These are phyloP conservation scores for Pilaira anomala DNA, from an alignment of 192 early-diverging fungal genomes.

Conservation along the genomic window DNA sequence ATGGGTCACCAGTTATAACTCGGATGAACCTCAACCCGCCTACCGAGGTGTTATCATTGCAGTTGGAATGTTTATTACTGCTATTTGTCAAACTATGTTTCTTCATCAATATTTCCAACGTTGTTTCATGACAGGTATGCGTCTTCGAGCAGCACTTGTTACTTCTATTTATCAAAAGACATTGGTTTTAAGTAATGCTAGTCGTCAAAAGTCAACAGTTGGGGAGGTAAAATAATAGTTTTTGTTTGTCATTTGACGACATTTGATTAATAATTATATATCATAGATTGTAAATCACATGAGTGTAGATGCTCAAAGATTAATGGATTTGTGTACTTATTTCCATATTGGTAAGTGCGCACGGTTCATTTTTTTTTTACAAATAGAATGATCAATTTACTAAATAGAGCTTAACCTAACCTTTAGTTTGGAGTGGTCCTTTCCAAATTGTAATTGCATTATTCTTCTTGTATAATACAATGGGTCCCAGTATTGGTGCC, in stretches of 20 bases:
- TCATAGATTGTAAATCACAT: constrained; percentile 56
- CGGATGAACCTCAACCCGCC: constrained; percentile 53
- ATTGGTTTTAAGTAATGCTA: constrained; percentile 71
- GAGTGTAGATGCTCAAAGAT: constrained; percentile 60
- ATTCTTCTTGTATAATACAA: constrained; percentile 41
- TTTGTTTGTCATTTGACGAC: background rate
- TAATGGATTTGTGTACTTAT: constrained; percentile 67
- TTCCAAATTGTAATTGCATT: constrained; percentile 24
- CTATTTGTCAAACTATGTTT: constrained; percentile 71
- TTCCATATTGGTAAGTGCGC: constrained; percentile 54
- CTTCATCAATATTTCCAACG: constrained; percentile 89
- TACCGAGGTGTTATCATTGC: constrained; percentile 83
- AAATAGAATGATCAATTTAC: background rate
- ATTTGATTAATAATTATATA: background rate
- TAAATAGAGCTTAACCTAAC: background rate
- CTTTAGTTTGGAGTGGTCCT: constrained; percentile 28
- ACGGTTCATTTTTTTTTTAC: too few species aligned
- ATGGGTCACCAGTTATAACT: constrained; percentile 60
- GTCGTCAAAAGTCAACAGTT: constrained; percentile 75
- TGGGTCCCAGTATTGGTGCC: constrained; percentile 80
- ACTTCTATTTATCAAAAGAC: constrained; percentile 86
- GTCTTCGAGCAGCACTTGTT: constrained; percentile 68
- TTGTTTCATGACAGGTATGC: constrained; percentile 75
- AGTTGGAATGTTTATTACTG: constrained; percentile 70
- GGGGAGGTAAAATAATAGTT: constrained; percentile 66